These are phyloP conservation scores for Cydonia oblonga DNA, from an alignment of 331 rosid species.

Conservation along the genomic window DNA sequence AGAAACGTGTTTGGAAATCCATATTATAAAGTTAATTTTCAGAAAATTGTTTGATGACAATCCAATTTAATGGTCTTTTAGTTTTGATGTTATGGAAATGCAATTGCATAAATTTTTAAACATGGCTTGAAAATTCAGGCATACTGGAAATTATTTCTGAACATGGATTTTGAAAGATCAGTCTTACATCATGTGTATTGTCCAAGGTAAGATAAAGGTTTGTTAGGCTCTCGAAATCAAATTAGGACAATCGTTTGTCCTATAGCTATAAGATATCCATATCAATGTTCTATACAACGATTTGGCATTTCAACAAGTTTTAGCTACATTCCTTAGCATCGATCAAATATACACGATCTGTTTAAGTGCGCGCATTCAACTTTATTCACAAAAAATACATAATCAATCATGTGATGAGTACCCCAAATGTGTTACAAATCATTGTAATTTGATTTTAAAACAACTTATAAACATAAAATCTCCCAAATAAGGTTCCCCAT, in stretches of 20 bases:
- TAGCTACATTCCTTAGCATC: background rate
- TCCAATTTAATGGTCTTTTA: background rate
- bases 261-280: background rate
- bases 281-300: background rate
- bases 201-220: background rate
- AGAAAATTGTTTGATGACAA: background rate
- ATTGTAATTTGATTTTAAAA: background rate
- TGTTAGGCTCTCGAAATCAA: background rate
- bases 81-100: background rate
- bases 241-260: background rate
- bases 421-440: background rate
- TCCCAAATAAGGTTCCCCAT: background rate
- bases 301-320: constrained; percentile 3
- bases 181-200: background rate
- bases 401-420: background rate
- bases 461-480: background rate
- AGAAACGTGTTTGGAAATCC: background rate
- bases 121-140: background rate
- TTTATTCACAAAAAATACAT: too few relatives aligned
- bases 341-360: background rate
- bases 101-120: background rate
- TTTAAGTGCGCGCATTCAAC: too few relatives aligned
- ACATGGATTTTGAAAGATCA: background rate
- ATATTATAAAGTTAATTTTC: background rate
- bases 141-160: background rate